A percentile compares a stretch with the other conserved stretches of the same genome.
These are phyloP conservation scores for Pleodorina starrii DNA, from an alignment of 139 green algal genomes.

Conservation along the genomic window DNA sequence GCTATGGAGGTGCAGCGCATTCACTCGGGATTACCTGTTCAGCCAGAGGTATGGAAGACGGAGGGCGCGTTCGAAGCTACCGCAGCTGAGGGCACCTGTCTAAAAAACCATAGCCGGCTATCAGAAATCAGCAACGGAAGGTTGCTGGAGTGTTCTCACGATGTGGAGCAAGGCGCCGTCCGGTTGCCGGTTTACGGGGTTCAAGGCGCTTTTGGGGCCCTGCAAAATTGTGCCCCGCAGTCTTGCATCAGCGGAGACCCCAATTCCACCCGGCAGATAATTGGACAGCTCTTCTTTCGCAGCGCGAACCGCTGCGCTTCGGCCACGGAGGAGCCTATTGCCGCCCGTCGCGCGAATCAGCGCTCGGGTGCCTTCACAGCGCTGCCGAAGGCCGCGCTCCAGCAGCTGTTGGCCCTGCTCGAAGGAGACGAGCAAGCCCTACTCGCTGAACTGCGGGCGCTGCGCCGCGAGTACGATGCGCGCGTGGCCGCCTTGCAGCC, in stretches of 20 bases:
- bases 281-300: no score
- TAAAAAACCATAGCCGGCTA: no score
- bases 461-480: conserved; percentile 3
- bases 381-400: neutral
- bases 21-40: neutral
- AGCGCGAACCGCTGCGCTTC: no score
- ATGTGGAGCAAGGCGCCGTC: neutral
- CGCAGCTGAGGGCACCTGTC: neutral
- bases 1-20: neutral
- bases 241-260: neutral
- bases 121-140: no score
- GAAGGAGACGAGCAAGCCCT: neutral
- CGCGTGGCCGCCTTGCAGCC: neutral
- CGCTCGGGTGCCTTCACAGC: no score
- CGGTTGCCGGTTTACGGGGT: no score
- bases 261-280: no score
- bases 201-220: neutral
- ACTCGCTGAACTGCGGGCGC: neutral
- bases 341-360: no score
- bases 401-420: neutral
- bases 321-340: no score
- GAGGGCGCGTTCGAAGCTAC: neutral
- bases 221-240: neutral
- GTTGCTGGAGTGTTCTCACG: no score
- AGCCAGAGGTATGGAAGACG: neutral